phyloP scores from a whole-genome alignment of 2,329 filamentous ascomycete genomes.

The Apiospora malaysiana region DNA sequence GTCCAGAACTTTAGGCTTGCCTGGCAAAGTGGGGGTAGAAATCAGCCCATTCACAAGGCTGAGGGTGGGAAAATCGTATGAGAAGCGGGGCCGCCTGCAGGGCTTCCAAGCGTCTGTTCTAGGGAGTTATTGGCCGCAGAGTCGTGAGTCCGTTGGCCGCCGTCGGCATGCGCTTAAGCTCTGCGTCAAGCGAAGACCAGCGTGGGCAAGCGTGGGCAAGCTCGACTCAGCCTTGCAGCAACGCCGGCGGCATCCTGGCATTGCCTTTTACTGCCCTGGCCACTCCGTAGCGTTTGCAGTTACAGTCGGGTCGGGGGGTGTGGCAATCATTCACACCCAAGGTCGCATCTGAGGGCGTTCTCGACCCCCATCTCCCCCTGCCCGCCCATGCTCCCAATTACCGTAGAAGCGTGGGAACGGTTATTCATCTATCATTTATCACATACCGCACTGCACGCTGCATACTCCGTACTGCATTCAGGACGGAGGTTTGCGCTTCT shows the following conservation, averaged over 20 bases:
- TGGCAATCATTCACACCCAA: slow-evolving; percentile 5
- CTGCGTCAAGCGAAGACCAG: neutral
- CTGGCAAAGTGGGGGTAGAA: slow-evolving; percentile 12
- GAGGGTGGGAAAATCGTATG: slow-evolving; percentile 24
- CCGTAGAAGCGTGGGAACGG: neutral
- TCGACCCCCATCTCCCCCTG: neutral
- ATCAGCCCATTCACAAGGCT: slow-evolving; percentile 26
- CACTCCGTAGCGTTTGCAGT: neutral
- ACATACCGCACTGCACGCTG: neutral
- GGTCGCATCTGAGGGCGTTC: neutral
- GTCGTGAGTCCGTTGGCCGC: slow-evolving; percentile 10
- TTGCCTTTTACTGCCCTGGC: neutral
- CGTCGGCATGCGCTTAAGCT: slow-evolving; percentile 16
- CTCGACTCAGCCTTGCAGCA: slow-evolving; percentile 16
- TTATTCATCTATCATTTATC: neutral
- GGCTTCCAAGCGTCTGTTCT: slow-evolving; percentile 9
- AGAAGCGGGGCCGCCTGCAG: slow-evolving; percentile 20
- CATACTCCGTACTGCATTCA: neutral
- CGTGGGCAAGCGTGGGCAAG: neutral
- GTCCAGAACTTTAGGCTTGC: slow-evolving; percentile 15
- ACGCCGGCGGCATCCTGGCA: neutral
- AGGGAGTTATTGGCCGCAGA: neutral
- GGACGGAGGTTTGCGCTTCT: neutral
- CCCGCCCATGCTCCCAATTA: neutral
- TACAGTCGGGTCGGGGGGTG: slow-evolving; percentile 9